Conservation (phyloP, 2,329 filamentous ascomycete species). For the Fusarium floridanum region DNA sequence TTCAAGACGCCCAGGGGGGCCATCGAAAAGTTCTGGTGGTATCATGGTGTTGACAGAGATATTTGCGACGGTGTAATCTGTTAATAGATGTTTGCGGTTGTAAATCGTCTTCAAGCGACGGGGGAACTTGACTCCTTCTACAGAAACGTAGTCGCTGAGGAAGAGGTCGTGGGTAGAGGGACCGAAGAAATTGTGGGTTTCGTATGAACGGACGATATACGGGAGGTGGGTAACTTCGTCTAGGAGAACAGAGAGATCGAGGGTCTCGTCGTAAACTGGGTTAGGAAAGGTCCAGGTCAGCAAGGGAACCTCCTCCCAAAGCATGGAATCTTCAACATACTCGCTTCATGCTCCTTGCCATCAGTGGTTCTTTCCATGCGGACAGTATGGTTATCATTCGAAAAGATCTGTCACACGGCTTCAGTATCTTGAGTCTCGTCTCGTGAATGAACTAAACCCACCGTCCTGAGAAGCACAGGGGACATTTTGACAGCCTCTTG, state of each 20-base stretch:
- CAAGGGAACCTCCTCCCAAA: not conserved
- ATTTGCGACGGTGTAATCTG: not conserved
- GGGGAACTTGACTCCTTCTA: not conserved
- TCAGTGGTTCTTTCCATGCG: not conserved
- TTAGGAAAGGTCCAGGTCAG: no score
- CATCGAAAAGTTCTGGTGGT: not conserved
- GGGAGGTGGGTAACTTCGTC: not conserved
- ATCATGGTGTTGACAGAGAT: not conserved
- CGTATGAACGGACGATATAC: not conserved
- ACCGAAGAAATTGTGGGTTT: not conserved
- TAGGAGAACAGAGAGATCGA: not conserved
- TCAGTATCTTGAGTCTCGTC: not conserved
- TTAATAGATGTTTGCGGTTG: not conserved
- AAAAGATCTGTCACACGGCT: not conserved
- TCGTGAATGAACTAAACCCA: not conserved
- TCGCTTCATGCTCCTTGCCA: not conserved
- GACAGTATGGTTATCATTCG: not conserved
- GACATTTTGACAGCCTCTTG: not conserved
- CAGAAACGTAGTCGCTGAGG: not conserved
- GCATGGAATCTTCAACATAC: not conserved
- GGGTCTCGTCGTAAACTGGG: not conserved
- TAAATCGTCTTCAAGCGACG: not conserved
- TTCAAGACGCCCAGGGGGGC: not conserved
- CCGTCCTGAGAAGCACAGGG: not conserved
- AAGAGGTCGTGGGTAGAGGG: not conserved